A percentile compares a stretch with the other conserved stretches of the same genome.
Evolutionary conservation across 140 eudicot species (phyloP).

Genomic region (Cichorium intybus): DNA sequence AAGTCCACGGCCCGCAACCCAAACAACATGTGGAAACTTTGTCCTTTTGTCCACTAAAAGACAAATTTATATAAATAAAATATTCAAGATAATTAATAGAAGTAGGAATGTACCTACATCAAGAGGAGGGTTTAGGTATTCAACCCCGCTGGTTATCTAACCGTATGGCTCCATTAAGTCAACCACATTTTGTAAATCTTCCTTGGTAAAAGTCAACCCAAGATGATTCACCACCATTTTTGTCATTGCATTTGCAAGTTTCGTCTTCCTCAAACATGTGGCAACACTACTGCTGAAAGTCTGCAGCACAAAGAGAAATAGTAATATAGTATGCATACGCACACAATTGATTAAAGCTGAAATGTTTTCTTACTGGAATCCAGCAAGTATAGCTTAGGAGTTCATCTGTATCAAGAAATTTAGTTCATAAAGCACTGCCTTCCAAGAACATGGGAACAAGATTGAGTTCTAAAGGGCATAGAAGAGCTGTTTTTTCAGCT

Average conservation of each 20-base stretch:
- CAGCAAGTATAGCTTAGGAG: conserved; percentile 80
- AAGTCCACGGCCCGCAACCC: conserved; percentile 99
- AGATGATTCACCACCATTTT: conserved; percentile 82
- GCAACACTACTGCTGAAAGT: conserved; percentile 68
- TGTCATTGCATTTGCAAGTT: conserved; percentile 45
- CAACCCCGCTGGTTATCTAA: conserved; percentile 73
- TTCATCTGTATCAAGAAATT: conserved; percentile 81
- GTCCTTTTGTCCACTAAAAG: conserved; percentile 77
- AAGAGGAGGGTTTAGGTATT: conserved; percentile 58
- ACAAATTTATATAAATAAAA: neutral
- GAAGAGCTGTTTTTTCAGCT: conserved; percentile 87
- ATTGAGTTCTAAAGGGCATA: conserved; percentile 77
- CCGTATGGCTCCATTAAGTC: conserved; percentile 97
- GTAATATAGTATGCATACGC: no score
- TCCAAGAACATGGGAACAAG: conserved; percentile 85
- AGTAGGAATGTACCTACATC: conserved; percentile 60
- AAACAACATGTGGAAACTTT: conserved; percentile 88
- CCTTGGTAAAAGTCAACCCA: conserved; percentile 75
- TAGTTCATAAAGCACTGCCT: conserved; percentile 80
- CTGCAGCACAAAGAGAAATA: conserved; percentile 35
- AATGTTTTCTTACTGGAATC: conserved; percentile 64
- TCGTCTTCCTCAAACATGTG: conserved; percentile 68
- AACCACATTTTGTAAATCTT: conserved; percentile 78
- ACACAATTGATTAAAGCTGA: neutral
- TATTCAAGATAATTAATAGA: neutral